Evolutionary conservation across 2,329 filamentous ascomycete species (phyloP), one percentile per base, ranked within the genome.

Genomic region (Xylariaceae sp.): DNA sequence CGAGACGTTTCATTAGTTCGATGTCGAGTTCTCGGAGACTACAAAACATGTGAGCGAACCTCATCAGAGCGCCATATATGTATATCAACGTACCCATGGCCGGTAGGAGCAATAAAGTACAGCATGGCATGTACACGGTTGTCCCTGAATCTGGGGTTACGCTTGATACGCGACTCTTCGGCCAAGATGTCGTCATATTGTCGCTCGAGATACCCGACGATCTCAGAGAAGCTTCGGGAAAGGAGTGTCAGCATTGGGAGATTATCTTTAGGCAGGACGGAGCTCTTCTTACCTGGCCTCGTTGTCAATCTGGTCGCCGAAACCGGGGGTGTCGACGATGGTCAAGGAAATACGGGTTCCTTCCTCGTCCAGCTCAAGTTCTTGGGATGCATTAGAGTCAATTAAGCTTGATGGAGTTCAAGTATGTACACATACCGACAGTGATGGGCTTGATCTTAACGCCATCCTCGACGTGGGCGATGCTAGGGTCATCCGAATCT

Each of bases 111-210:
- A 80, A 99, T 97, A 75, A 99, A 99, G 83, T 99, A 99, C 68
- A 99, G 86, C 73, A 99, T 85, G 65, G 91, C 94, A 71, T 99
- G 94, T 47, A 99, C 90, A 78, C 94, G 89, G 79, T 99, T 97
- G 78, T 99, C 94, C 71, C 94, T 87, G 87, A 99, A 99, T 70
- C 94, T 87, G 67, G 94, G 94, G 80, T 99, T 99, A 91, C 94
- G 94, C 89, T 99, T 99, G 82, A 99, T 99, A 80, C 94, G 90
- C 68, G 94, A 97, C 80, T 99, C 94, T 79, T 97, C 92, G 60
- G 94, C 92, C 67, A 99, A 84, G 80, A 99, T 97, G 73, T 97
- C 91, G 76, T 99, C 94, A 76, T 97, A 97, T 84, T 99, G 92
- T 78, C 92, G 86, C 82, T 99, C 94, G 68, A 99, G 89, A 77